These are phyloP conservation scores for Talaromyces rugulosus DNA, from an alignment of 2,329 filamentous ascomycete species.

Conservation along the genomic window DNA sequence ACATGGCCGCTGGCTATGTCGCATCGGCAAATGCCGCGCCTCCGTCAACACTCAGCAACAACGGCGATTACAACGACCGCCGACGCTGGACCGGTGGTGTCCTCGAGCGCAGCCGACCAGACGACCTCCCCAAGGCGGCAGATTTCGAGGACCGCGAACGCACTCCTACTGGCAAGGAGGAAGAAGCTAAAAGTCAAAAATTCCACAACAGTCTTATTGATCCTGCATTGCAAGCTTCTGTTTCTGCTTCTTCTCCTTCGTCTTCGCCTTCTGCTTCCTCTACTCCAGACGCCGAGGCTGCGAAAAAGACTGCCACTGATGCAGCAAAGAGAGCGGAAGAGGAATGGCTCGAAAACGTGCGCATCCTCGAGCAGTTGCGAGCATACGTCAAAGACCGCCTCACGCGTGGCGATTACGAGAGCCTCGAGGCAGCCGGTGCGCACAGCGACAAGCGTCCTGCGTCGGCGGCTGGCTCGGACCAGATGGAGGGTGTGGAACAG, in stretches of 20 bases:
- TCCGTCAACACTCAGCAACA: slow-evolving; percentile 56
- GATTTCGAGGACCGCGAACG: slow-evolving; percentile 21
- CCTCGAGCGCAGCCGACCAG: slow-evolving; percentile 51
- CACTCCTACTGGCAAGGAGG: slow-evolving; percentile 25
- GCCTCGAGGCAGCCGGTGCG: slow-evolving; percentile 13
- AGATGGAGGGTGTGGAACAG: slow-evolving; percentile 16
- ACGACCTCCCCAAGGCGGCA: slow-evolving; percentile 26
- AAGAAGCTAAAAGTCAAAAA: slow-evolving; percentile 11
- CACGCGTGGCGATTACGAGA: slow-evolving; percentile 48
- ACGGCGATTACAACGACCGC: slow-evolving; percentile 58
- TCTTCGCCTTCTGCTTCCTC: slow-evolving; percentile 3
- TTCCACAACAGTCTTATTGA: slow-evolving; percentile 40
- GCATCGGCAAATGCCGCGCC: slow-evolving; percentile 53
- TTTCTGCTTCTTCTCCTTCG: neutral
- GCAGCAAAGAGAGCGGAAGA: slow-evolving; percentile 43
- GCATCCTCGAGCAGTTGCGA: slow-evolving; percentile 58
- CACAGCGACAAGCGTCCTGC: slow-evolving; percentile 17
- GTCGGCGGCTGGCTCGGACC: slow-evolving; percentile 16
- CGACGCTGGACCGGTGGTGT: slow-evolving; percentile 60
- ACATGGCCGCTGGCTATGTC: slow-evolving; percentile 48
- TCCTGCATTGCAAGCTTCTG: slow-evolving; percentile 30
- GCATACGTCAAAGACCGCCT: slow-evolving; percentile 55
- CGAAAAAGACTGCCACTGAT: slow-evolving; percentile 35
- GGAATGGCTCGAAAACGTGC: slow-evolving; percentile 62
- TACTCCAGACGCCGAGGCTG: slow-evolving; percentile 28